Base-by-base conservation (phyloP, 2,329 filamentous ascomycete genomes). In the Plectosphaerella cucumerina region DNA sequence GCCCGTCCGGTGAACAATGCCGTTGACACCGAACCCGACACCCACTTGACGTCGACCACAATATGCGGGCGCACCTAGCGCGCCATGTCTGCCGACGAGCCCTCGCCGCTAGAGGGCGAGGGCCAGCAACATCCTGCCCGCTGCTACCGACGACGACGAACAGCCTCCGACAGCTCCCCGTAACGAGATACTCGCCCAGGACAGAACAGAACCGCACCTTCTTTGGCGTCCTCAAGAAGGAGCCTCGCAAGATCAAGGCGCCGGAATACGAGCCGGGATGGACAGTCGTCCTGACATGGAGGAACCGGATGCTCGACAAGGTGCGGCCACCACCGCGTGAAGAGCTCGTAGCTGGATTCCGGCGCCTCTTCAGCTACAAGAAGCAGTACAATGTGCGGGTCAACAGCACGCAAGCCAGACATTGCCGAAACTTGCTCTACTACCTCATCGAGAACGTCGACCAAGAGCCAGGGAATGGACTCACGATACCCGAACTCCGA, bases 261-360 rank as follows among this genome's bases (percentile, higher is more conserved):
- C 75, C 84, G 47, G 77, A 84, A 59, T 72, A 85, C 53, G 87
- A 84, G 60, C 87, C 82, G 1, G 91, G 90, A 49, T 81, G 91
- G 61, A 82, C 84, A 56, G 80, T 78, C 15, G 81, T 96, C 71
- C 79, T 88, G 60, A 80, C 88, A 52, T 80, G 90, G 65, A 74
- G 80, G 48, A 81, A 81, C 58, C 80, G 82, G 53, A 71, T 85
- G 58, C 75, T 80, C 48, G 78, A 88, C 50, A 77, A 80, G 48
- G 74, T 84, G 34, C 81, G 90, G 33, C 79, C 82, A 10, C 90
- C 89, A 15, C 67, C 80, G 0, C 71, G 75, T 3, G 65, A 75
- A n/a, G 81, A 88, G 33, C 72, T 96, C 3, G 68, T 82, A 1
- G 72, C 79, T 34, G 89, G 87, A 5, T 85, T 88, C 65, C 75